A percentile compares a stretch with the other conserved stretches of the same genome.
phyloP scores from a whole-genome alignment of 768 basidiomycete genomes.

The Rhodocollybia butyracea region DNA sequence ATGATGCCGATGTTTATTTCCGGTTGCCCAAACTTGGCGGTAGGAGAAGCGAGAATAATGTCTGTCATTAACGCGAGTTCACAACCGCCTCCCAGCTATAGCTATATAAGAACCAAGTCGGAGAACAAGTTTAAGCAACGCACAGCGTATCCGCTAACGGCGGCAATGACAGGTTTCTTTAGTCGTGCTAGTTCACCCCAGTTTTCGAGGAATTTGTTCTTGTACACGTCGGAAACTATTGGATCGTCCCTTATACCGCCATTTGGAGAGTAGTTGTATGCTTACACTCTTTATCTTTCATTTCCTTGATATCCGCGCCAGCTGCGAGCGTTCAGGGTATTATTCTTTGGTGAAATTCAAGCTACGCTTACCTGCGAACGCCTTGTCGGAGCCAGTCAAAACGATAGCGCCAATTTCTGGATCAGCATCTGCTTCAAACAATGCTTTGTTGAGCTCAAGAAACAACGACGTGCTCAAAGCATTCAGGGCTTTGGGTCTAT shows the following conservation, averaged over 20 bases:
- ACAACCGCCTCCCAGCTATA: constrained; percentile 92
- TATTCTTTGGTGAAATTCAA: background rate
- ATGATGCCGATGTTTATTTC: constrained; percentile 96
- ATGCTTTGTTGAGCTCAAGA: constrained; percentile 74
- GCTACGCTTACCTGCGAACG: constrained; percentile 80
- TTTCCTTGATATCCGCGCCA: constrained; percentile 98
- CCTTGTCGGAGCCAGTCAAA: constrained; percentile 87
- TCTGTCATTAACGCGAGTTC: constrained; percentile 97
- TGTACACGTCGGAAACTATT: constrained; percentile 83
- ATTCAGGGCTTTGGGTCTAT: constrained; percentile 88
- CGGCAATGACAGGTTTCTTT: constrained; percentile 93
- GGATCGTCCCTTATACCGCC: background rate
- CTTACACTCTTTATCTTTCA: constrained; percentile 93
- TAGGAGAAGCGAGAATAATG: constrained; percentile 88
- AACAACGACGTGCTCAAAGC: constrained; percentile 83
- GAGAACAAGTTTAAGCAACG: constrained; percentile 23
- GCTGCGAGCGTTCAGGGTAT: constrained; percentile 40
- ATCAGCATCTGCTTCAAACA: constrained; percentile 70
- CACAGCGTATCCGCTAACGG: constrained; percentile 92
- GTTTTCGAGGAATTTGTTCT: constrained; percentile 77
- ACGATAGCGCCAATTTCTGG: constrained; percentile 78
- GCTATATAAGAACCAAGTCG: background rate
- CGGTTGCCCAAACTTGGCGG: constrained; percentile 91
- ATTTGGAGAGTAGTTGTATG: constrained; percentile 9
- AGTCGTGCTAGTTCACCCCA: constrained; percentile 75